These are phyloP conservation scores for Vigna radiata DNA, from an alignment of 306 rosid species.

Conservation along the genomic window DNA sequence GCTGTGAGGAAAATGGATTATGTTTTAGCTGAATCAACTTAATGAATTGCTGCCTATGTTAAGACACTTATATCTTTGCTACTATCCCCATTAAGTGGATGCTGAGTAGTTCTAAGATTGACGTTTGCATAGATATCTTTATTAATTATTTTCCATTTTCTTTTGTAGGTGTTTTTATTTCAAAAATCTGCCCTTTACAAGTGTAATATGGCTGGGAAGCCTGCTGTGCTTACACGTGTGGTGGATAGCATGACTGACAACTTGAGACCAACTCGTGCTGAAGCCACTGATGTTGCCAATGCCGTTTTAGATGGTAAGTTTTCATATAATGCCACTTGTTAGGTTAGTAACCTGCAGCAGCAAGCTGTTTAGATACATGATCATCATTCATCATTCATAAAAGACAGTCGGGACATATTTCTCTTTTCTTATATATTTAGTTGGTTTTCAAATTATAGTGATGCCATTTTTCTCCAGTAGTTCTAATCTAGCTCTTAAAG, in stretches of 20 bases:
- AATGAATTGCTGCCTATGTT: conserved; percentile 1
- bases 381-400: background rate
- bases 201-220: conserved; percentile 99
- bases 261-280: conserved; percentile 99
- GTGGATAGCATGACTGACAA: conserved; percentile 99
- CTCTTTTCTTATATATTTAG: background rate
- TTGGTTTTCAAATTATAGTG: background rate
- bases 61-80: background rate
- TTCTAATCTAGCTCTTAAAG: conserved; percentile 21
- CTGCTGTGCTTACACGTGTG: conserved; percentile 99
- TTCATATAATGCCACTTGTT: conserved; percentile 36
- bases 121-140: conserved; percentile 26
- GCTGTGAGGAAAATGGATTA: background rate
- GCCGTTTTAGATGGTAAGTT: conserved; percentile 96
- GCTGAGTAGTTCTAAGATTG: conserved; percentile 19
- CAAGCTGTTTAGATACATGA: conserved; percentile 12
- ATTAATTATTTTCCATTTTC: conserved; percentile 33
- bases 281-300: conserved; percentile 99
- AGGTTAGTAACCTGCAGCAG: conserved; percentile 1
- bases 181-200: conserved; percentile 96
- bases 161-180: conserved; percentile 86
- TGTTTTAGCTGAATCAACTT: conserved; percentile 24
- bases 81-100: conserved; percentile 9
- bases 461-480: background rate
- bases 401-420: background rate